These are phyloP conservation scores for Rhizophagus sp. DNA, from an alignment of 192 early-diverging fungal genomes.

Conservation along the genomic window DNA sequence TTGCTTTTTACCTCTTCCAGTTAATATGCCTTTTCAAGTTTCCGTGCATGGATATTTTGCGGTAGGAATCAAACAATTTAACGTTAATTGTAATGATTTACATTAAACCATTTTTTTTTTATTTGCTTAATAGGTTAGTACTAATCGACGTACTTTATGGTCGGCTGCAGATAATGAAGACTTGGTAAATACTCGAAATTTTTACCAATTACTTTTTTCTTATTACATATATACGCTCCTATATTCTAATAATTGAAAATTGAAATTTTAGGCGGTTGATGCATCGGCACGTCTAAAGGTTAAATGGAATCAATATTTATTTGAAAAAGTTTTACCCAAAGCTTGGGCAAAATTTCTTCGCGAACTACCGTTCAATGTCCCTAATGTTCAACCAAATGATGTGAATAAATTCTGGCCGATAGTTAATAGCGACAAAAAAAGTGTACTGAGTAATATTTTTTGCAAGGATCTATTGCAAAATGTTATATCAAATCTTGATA, in stretches of 20 bases:
- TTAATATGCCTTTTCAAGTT: constrained; percentile 33
- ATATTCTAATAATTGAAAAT: too few relatives aligned
- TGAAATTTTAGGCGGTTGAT: background rate
- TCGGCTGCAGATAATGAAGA: background rate
- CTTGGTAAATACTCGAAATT: background rate
- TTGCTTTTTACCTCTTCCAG: constrained; percentile 43
- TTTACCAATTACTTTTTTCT: background rate
- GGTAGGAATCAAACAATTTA: background rate
- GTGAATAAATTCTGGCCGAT: constrained; percentile 4
- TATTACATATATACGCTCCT: background rate
- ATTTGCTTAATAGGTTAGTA: background rate
- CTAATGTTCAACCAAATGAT: background rate
- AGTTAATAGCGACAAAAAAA: too few relatives aligned
- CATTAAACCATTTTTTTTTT: background rate
- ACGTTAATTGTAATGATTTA: background rate
- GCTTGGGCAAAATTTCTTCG: background rate
- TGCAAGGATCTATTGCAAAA: background rate
- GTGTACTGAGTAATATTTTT: background rate
- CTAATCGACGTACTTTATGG: background rate
- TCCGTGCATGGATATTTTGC: constrained; percentile 47
- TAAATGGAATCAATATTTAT: background rate
- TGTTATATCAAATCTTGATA: background rate
- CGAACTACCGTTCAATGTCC: background rate
- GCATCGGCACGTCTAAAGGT: background rate
- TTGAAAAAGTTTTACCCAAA: background rate